Base-by-base conservation (phyloP, 2,329 filamentous ascomycete genomes). In the Paraphoma chrysanthemicola region DNA sequence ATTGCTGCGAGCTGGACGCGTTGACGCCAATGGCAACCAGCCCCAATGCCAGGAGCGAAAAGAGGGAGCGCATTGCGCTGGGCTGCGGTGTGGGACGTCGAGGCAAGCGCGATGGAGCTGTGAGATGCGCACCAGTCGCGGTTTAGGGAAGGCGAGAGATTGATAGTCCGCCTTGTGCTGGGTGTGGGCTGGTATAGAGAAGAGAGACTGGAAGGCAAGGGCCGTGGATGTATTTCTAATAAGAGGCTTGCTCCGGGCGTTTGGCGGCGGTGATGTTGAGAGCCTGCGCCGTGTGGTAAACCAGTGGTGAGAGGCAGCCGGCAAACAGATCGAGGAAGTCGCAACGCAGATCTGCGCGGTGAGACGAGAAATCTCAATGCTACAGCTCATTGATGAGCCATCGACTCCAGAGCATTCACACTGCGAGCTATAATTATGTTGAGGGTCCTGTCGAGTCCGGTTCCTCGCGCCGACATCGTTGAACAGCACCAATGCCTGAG, bases 1-100 rank as follows among this genome's bases (percentile, higher is more conserved):
- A 51, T 14, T 44, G 31, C n/a, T n/a, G 16, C 11, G 36, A 7
- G 42, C 45, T 31, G 31, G n/a, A 53, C 10, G 49, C 36, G 14
- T 43, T 17, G 36, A 30, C 36, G 30, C 39, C 18, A 17, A 47
- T 17, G 7, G 48, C 38, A n/a, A 44, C 23, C 36, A 58, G 33
- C 30, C 46, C 50, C 29, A 64, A 44, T 2, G 54, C 29, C 39
- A 33, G 10, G 2, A 46, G 9, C n/a, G 39, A 16, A 10, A 43
- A 17, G 6, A 28, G 43, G 18, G 57, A 44, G 23, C 50, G 43
- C 59, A 62, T 62, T 29, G 29, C 16, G 31, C 36, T 10, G 8
- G 38, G n/a, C 36, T n/a, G 28, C 17, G n/a, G 30, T 11, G 36
- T 42, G 3, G 33, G 39, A 3, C 8, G 39, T 42, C 11, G 12